A percentile compares a stretch with the other conserved stretches of the same genome.
phyloP scores from a whole-genome alignment of 23 red algal species.

The Gracilaria domingensis region DNA sequence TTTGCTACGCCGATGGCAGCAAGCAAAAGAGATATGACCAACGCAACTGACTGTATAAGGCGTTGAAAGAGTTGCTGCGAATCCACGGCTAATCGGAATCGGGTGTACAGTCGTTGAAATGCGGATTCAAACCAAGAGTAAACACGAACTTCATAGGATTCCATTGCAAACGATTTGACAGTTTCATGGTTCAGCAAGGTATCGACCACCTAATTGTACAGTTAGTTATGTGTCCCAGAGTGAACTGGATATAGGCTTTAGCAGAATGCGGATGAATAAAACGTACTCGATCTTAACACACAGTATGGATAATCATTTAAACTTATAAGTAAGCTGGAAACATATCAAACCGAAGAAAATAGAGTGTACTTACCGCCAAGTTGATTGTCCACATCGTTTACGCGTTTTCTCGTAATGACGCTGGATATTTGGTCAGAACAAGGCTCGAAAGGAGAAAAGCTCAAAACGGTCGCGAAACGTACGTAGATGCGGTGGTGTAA shows the following conservation, averaged over 20 bases:
- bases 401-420: conserved; percentile 8
- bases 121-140: conserved; percentile 44
- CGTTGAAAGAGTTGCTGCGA: conserved; percentile 78
- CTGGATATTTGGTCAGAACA: conserved; percentile 1
- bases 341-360: not conserved
- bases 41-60: conserved; percentile 63
- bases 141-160: conserved; percentile 61
- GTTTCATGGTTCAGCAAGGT: conserved; percentile 90
- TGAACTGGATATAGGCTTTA: not conserved
- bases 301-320: not conserved
- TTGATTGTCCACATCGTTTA: conserved; percentile 31
- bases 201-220: conserved; percentile 56
- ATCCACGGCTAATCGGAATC: conserved; percentile 52
- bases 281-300: conserved; percentile 13
- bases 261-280: not conserved
- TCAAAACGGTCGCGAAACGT: not conserved
- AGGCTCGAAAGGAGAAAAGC: not conserved
- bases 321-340: not conserved
- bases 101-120: conserved; percentile 47
- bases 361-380: conserved; percentile 5
- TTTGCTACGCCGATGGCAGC: conserved; percentile 53
- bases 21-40: conserved; percentile 63
- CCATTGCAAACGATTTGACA: conserved; percentile 86
- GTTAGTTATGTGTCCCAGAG: not conserved
- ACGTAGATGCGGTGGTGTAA: not conserved